These are phyloP conservation scores for Fallopia convolvulus DNA, from an alignment of 148 eudicot genomes.

Conservation along the genomic window DNA sequence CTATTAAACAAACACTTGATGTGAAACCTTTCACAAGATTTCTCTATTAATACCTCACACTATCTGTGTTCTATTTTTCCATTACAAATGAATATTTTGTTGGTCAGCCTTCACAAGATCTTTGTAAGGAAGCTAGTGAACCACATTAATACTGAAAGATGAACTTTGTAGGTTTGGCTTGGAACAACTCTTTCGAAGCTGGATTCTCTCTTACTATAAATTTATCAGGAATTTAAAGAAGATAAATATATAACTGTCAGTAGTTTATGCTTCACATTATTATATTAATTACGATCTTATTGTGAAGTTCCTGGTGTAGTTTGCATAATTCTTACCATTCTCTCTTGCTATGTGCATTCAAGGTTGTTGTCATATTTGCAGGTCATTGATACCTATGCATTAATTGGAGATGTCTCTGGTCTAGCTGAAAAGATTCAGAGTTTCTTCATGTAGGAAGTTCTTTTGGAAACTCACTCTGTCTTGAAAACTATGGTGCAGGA, in stretches of 20 bases:
- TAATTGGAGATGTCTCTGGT: conserved; percentile 91
- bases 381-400: conserved; percentile 95
- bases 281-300: neutral
- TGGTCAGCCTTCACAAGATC: too few species aligned
- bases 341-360: conserved; percentile 10
- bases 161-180: conserved; percentile 68
- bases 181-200: conserved; percentile 83
- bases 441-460: conserved; percentile 98
- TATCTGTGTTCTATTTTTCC: too few species aligned
- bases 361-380: conserved; percentile 23
- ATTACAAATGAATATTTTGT: too few species aligned
- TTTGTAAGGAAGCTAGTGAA: neutral
- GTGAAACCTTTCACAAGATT: too few species aligned
- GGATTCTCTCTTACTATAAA: conserved; percentile 82
- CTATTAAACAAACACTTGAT: too few species aligned
- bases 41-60: too few species aligned
- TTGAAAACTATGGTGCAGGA: conserved; percentile 61
- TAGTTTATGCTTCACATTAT: conserved; percentile 10
- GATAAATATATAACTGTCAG: conserved; percentile 72
- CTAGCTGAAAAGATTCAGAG: conserved; percentile 95
- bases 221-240: conserved; percentile 81
- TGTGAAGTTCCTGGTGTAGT: conserved; percentile 9
- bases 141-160: neutral
- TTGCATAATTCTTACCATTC: neutral
- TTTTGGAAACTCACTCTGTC: conserved; percentile 75